Base-by-base conservation (phyloP, 345 rosid genomes). In the Gossypium rotundifolium region DNA sequence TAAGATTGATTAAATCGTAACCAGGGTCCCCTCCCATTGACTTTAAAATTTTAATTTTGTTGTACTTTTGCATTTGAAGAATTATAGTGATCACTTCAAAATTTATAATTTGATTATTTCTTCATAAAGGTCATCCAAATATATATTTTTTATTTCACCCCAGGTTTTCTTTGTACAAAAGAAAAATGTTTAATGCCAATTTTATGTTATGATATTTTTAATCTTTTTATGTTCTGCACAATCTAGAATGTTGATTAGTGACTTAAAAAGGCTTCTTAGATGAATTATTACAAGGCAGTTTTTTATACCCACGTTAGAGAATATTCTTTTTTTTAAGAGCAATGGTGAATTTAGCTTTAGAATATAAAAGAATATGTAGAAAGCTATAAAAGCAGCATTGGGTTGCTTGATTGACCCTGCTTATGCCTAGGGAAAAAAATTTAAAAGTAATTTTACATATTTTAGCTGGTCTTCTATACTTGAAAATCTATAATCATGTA, bases 391-490 rank as follows among this genome's bases (percentile, higher is more conserved):
- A 40, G 40, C 40, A 33, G 40, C 7, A 33, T 33, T 33, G 40
- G 7, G 22, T 68, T 68, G 72, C 20, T 9, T 69, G 72, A 69
- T 51, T 69, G 72, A 51, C 71, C 40, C 25, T 45, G 53, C 33
- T 12, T 20, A 3, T 44, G 46, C 52, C 11, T 44, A 20, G 44
- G 51, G 29, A 11, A 44, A 20, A 20, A 11, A 9, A 4, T 3
- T 20, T 48, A 0, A 33, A 33, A 33, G 7, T 33, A 40, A 7
- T 17, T 25, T 42, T 18, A 65, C 52, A 22, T 11, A 53, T 66
- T 66, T 66, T 66, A 12, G 25, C 14, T 17, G 49, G 49, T 46
- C 46, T 23, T 22, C 71, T 45, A 46, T 22, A 54, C 55, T 66
- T 66, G 54, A 12, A 20, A 45, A 20, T 7, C 4, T 66, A 1